Conservation (phyloP, 2,329 filamentous ascomycete genomes). For the Metarhizium anisopliae region DNA sequence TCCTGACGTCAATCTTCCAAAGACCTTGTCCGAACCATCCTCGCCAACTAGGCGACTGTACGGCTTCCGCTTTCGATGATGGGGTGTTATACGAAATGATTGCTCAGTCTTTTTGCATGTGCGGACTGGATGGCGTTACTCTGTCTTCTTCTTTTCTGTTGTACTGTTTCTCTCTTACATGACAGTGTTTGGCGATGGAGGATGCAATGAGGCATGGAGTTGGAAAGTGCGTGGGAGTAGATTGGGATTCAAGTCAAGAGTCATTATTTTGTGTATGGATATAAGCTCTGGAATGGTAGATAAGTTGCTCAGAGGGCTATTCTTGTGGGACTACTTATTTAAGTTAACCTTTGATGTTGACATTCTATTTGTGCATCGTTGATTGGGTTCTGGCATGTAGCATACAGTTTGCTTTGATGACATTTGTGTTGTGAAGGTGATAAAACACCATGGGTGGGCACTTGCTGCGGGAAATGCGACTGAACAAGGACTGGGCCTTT, state of each 20-base stretch:
- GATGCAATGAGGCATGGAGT: background rate
- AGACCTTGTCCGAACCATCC: constrained; percentile 81
- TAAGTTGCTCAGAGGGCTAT: background rate
- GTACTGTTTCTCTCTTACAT: constrained; percentile 7
- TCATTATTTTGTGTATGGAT: constrained; percentile 3
- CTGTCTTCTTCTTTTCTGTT: constrained; percentile 4
- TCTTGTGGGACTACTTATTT: background rate
- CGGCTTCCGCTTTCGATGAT: background rate
- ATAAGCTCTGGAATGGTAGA: background rate
- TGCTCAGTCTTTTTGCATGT: constrained; percentile 20
- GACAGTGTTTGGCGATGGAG: constrained; percentile 6
- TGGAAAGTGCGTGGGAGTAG: background rate
- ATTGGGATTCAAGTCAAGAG: background rate
- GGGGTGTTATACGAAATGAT: background rate
- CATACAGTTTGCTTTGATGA: too few species aligned
- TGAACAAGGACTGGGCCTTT: too few species aligned
- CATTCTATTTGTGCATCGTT: background rate
- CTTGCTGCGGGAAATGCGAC: too few species aligned
- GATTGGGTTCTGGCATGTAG: background rate
- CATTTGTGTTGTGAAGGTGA: too few species aligned
- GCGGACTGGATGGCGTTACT: constrained; percentile 23
- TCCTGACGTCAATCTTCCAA: background rate
- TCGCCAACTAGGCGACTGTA: constrained; percentile 57
- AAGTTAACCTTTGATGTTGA: background rate
- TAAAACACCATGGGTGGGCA: too few species aligned